Evolutionary conservation across 2,329 filamentous ascomycete species (phyloP).

Genomic region (Meredithiella fracta): DNA sequence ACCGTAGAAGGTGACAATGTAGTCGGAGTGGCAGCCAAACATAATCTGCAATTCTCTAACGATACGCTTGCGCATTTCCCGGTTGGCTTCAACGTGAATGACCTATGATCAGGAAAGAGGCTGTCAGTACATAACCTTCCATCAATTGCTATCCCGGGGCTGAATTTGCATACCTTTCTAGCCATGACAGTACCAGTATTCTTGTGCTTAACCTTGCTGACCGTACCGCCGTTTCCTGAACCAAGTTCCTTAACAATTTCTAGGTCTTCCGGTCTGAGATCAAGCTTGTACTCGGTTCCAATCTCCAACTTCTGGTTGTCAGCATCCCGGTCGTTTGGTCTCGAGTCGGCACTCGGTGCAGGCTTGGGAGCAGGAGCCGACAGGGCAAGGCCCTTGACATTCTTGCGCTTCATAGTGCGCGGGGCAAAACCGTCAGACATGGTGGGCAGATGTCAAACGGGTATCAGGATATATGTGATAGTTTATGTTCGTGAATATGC

Average conservation of each 20-base stretch:
- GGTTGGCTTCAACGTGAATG: slow-evolving; percentile 95
- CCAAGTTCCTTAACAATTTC: slow-evolving; percentile 89
- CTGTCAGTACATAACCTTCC: not conserved
- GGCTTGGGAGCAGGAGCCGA: slow-evolving; percentile 60
- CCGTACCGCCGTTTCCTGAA: slow-evolving; percentile 89
- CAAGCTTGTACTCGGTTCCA: slow-evolving; percentile 89
- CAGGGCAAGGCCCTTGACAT: slow-evolving; percentile 87
- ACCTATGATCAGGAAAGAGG: slow-evolving; percentile 38
- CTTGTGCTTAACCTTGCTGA: slow-evolving; percentile 93
- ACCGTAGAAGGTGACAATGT: slow-evolving; percentile 95
- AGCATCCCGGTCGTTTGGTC: slow-evolving; percentile 42
- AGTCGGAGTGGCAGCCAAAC: slow-evolving; percentile 91
- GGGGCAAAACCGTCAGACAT: slow-evolving; percentile 49
- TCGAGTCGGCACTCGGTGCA: slow-evolving; percentile 55
- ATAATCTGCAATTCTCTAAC: slow-evolving; percentile 95
- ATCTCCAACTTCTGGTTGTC: slow-evolving; percentile 63
- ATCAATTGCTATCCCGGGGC: no score
- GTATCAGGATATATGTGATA: no score
- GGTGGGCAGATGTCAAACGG: slow-evolving; percentile 15
- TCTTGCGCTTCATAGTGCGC: slow-evolving; percentile 95
- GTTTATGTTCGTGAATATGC: no score
- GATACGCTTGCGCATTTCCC: slow-evolving; percentile 90
- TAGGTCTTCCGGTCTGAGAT: slow-evolving; percentile 80
- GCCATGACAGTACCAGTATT: slow-evolving; percentile 95
- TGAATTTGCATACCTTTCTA: slow-evolving; percentile 53